Percentiles rank a stretch among this genome's conserved stretches.
phyloP scores from a whole-genome alignment of 2,329 filamentous ascomycete species.

The Neofusicoccum sp. region DNA sequence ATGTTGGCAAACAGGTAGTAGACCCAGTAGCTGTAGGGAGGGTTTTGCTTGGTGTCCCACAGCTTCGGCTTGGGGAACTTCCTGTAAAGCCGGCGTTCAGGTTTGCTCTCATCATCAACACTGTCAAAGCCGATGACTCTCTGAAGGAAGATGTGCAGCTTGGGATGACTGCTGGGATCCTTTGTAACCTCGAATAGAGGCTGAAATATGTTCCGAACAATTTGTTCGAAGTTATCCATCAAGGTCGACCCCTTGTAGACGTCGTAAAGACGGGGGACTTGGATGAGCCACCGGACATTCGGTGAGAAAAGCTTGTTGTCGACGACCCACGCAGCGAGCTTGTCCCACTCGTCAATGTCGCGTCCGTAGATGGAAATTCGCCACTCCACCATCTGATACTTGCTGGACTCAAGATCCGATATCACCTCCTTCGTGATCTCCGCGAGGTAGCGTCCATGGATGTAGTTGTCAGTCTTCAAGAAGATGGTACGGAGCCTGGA shows the following conservation, averaged over 20 bases:
- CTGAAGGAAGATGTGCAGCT: conserved; percentile 92
- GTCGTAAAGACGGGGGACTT: conserved; percentile 91
- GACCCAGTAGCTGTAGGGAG: conserved; percentile 98
- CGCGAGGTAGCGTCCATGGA: conserved; percentile 91
- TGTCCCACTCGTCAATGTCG: conserved; percentile 94
- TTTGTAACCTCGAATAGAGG: conserved; percentile 94
- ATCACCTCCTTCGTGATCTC: conserved; percentile 99
- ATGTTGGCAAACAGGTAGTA: conserved; percentile 97
- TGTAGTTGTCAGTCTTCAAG: conserved; percentile 97
- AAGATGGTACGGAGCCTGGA: conserved; percentile 97
- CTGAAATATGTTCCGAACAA: conserved; percentile 88
- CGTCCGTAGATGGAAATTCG: conserved; percentile 96
- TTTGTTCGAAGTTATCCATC: conserved; percentile 87
- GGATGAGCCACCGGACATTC: conserved; percentile 96
- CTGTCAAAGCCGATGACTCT: conserved; percentile 96
- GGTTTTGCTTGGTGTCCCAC: conserved; percentile 93
- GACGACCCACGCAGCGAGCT: conserved; percentile 91
- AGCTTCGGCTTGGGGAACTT: conserved; percentile 90
- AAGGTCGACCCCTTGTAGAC: conserved; percentile 89
- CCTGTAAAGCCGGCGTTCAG: conserved; percentile 88
- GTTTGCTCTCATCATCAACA: conserved; percentile 97
- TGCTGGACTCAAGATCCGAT: conserved; percentile 94
- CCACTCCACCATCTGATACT: conserved; percentile 99
- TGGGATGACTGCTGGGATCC: conserved; percentile 82
- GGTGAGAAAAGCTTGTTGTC: conserved; percentile 98